Conservation (phyloP, 1,284 basidiomycete species). For the Amylostereum chailletii region DNA sequence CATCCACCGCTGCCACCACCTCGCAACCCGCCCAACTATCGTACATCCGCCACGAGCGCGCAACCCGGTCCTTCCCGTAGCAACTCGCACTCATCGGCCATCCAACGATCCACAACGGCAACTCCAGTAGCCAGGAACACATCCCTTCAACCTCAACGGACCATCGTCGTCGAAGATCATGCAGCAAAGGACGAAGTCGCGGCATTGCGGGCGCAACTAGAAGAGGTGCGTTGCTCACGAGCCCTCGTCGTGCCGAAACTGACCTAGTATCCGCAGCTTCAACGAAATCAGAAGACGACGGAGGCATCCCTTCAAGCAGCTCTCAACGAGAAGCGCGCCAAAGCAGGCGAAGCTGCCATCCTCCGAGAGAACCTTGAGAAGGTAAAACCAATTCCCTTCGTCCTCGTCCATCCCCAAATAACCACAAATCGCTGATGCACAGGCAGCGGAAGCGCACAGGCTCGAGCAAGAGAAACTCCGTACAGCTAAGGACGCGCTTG, state of each 20-base stretch:
- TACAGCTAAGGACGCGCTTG: constrained; percentile 49
- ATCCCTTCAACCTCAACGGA: background rate
- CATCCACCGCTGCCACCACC: too few relatives aligned
- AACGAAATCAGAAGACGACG: constrained; percentile 35
- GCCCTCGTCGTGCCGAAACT: background rate
- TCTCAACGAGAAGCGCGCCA: constrained; percentile 40
- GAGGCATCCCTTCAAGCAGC: constrained; percentile 33
- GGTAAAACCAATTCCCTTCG: constrained; percentile 22
- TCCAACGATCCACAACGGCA: too few relatives aligned
- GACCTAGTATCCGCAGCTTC: constrained; percentile 30
- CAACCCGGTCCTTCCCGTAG: too few relatives aligned
- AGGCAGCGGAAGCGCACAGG: constrained; percentile 54
- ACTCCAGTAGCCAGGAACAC: background rate
- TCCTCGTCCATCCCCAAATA: background rate
- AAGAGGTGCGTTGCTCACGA: constrained; percentile 3
- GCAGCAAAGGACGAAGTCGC: constrained; percentile 3
- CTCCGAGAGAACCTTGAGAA: constrained; percentile 50
- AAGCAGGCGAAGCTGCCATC: constrained; percentile 56
- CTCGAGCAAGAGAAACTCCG: constrained; percentile 49
- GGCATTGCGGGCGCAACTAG: constrained; percentile 6
- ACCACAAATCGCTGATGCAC: background rate
- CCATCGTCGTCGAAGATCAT: background rate
- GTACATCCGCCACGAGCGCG: too few relatives aligned
- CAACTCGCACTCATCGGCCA: too few relatives aligned
- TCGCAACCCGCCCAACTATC: too few relatives aligned